Base-by-base conservation (phyloP, 2,329 filamentous ascomycete genomes). In the Graphilbum fragrans region DNA sequence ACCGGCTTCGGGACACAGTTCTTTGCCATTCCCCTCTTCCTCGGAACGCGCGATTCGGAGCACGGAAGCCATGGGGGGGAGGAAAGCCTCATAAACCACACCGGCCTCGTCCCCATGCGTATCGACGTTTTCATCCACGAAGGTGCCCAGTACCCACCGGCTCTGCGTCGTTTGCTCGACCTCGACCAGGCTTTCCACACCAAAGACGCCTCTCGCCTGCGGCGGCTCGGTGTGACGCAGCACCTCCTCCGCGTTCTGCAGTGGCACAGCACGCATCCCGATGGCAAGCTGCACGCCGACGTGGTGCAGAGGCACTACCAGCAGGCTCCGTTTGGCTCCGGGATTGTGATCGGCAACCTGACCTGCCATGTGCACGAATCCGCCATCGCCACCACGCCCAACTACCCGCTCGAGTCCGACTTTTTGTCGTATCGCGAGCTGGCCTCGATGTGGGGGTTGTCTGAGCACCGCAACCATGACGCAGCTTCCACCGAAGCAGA, bases 121-220 rank as follows among this genome's bases (percentile, higher is more conserved):
- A 64, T 77, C 50, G 74, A 79, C 52, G 64, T 74, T 20, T 78
- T 74, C 51, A 66, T 77, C 25, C 66, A 71, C 4, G 68, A 74
- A 44, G 14, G 58, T 55, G n/a, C 58, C 65, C 36, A 27, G 7
- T 48, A 47, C 12, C 54, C 63, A 0, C 48, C 54, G 2, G 47
- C 58, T 4, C 52, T 76, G 33, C 65, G 69, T 37, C 52, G 58
- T 12, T 57, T 68, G 21, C 64, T 77, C 21, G 63, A 67, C 42
- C 58, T 75, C 22, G 62, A 69, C 42, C 57, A 61, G 38, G 67
- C 70, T 25, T 77, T 77, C 45, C 72, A 77, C 52, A 72, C 65
- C 25, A 70, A 71, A 44, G 70, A 75, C 46, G 61, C 56, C 12
- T 50, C 51, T 10, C 63, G 69, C 18, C 60, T 76, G 33, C 59